Percentiles rank a stretch among this genome's conserved stretches.
Conservation (phyloP, 192 early-diverging fungal genomes). For the Umbelopsis sp. region DNA sequence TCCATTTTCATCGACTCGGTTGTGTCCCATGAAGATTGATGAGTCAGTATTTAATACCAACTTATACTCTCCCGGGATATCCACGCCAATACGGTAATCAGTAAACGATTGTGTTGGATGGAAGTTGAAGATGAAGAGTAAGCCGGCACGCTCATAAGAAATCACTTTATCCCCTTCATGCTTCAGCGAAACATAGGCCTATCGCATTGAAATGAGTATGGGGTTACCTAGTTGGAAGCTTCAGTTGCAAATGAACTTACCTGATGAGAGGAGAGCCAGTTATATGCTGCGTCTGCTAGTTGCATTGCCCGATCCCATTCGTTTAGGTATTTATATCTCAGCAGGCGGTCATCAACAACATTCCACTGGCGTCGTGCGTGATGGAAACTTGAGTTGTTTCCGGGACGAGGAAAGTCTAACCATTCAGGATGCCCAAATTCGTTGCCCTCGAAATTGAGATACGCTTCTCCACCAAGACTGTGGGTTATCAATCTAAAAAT, state of each 20-base stretch:
- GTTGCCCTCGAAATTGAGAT: slow-evolving; percentile 96
- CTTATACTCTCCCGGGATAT: slow-evolving; percentile 68
- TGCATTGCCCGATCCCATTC: slow-evolving; percentile 90
- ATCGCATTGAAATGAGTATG: neutral
- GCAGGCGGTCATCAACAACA: slow-evolving; percentile 80
- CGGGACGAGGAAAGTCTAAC: slow-evolving; percentile 96
- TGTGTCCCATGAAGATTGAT: slow-evolving; percentile 77
- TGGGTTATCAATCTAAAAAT: slow-evolving; percentile 74
- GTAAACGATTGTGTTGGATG: slow-evolving; percentile 81
- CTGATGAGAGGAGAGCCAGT: slow-evolving; percentile 70
- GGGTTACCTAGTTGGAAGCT: too few species aligned
- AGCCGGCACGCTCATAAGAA: slow-evolving; percentile 87
- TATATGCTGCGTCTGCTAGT: slow-evolving; percentile 65
- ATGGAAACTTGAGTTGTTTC: slow-evolving; percentile 89
- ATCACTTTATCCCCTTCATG: slow-evolving; percentile 93
- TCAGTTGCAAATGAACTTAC: slow-evolving; percentile 33
- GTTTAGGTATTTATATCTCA: slow-evolving; percentile 94
- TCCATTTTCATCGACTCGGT: slow-evolving; percentile 63
- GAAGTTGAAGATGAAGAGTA: slow-evolving; percentile 96
- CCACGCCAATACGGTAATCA: slow-evolving; percentile 86
- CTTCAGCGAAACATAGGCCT: slow-evolving; percentile 84
- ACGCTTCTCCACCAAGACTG: slow-evolving; percentile 93
- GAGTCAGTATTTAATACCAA: slow-evolving; percentile 82
- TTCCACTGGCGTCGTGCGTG: slow-evolving; percentile 97
- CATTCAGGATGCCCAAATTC: slow-evolving; percentile 99